These are phyloP conservation scores for Colletotrichum musae DNA, from an alignment of 2,329 filamentous ascomycete genomes.

Conservation along the genomic window DNA sequence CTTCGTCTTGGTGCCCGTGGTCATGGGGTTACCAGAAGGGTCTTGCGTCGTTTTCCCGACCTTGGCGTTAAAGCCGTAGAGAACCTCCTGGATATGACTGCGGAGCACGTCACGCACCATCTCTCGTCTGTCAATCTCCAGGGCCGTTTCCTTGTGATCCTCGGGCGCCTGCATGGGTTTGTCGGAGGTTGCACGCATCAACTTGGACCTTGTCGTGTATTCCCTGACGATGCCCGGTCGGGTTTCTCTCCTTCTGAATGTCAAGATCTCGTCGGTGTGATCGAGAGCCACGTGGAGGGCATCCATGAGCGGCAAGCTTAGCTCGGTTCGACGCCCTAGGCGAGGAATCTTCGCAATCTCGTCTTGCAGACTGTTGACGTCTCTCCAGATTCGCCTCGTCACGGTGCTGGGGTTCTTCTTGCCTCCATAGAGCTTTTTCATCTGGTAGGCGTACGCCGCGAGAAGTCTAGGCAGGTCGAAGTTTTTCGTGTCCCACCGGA, in stretches of 20 bases:
- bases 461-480: slow-evolving; percentile 61
- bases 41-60: slow-evolving; percentile 14
- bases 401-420: slow-evolving; percentile 12
- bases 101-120: slow-evolving; percentile 63
- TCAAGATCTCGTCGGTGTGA: slow-evolving; percentile 60
- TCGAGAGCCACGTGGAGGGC: slow-evolving; percentile 58
- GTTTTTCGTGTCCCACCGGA: slow-evolving; percentile 66
- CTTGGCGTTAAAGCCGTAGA: slow-evolving; percentile 60
- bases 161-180: neutral
- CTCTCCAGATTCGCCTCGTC: slow-evolving; percentile 44
- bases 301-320: slow-evolving; percentile 54
- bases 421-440: slow-evolving; percentile 39
- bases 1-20: slow-evolving; percentile 21
- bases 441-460: slow-evolving; percentile 53
- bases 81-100: slow-evolving; percentile 64
- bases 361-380: slow-evolving; percentile 44
- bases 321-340: slow-evolving; percentile 42
- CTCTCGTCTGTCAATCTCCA: slow-evolving; percentile 48
- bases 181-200: neutral
- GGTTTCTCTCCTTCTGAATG: slow-evolving; percentile 46
- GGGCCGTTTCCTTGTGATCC: slow-evolving; percentile 34
- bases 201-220: slow-evolving; percentile 20
- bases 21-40: slow-evolving; percentile 3
- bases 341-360: slow-evolving; percentile 16
- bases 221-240: slow-evolving; percentile 12